phyloP scores from a whole-genome alignment of 139 green algal species.

The Chlamydomonas asymmetrica region DNA sequence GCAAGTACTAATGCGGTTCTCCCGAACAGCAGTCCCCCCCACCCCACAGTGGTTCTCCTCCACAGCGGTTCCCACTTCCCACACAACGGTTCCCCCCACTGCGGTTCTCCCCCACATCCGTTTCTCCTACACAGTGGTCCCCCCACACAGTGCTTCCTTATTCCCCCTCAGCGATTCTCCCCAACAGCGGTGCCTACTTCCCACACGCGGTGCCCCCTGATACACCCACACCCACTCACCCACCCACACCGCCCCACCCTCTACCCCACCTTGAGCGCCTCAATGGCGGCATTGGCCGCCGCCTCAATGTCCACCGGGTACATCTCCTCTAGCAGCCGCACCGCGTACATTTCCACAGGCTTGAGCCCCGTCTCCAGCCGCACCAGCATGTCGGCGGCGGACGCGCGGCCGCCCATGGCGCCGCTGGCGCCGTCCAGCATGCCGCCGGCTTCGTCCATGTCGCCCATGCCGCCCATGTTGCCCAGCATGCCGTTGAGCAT shows the following conservation, averaged over 20 bases:
- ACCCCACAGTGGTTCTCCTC: too few relatives aligned
- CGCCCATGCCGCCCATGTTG: conserved; percentile 8
- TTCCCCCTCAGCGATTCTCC: too few relatives aligned
- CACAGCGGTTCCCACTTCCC: too few relatives aligned
- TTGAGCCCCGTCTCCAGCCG: conserved; percentile 39
- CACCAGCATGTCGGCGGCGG: conserved; percentile 34
- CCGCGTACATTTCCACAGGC: conserved; percentile 54
- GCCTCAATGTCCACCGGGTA: conserved; percentile 42
- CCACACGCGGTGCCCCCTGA: too few relatives aligned
- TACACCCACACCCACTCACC: not conserved
- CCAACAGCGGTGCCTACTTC: too few relatives aligned
- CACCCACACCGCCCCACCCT: conserved; percentile 11
- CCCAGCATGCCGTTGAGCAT: too few relatives aligned
- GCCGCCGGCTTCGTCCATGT: conserved; percentile 8
- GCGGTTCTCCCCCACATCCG: too few relatives aligned
- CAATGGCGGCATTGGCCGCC: conserved; percentile 19
- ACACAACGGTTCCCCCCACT: too few relatives aligned
- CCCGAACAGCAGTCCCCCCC: too few relatives aligned
- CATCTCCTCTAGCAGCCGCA: conserved; percentile 38
- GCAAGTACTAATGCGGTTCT: too few relatives aligned
- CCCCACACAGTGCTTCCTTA: too few relatives aligned
- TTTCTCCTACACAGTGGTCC: too few relatives aligned
- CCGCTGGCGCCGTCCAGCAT: conserved; percentile 14
- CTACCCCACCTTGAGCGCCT: conserved; percentile 36
- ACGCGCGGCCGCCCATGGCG: not conserved